A percentile compares a stretch with the other conserved stretches of the same genome.
phyloP scores from a whole-genome alignment of 1,139 yeast species.

The Yamadazyma oceani region DNA sequence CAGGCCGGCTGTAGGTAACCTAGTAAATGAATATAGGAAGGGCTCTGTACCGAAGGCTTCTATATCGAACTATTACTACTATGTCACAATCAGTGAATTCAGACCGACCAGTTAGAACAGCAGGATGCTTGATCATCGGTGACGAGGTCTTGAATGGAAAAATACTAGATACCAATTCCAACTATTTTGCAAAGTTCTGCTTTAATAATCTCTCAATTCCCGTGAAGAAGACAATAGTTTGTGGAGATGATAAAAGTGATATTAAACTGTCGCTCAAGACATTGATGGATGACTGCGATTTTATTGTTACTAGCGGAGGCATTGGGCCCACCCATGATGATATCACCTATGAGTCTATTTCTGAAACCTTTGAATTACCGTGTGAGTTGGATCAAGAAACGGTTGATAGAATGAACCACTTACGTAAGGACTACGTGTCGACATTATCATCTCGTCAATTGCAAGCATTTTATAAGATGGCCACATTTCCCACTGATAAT shows the following conservation, averaged over 20 bases:
- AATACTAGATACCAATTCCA: constrained; percentile 76
- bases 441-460: constrained; percentile 45
- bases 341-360: constrained; percentile 72
- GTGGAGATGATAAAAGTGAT: constrained; percentile 74
- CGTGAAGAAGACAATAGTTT: constrained; percentile 63
- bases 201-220: constrained; percentile 53
- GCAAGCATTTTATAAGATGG: constrained; percentile 73
- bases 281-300: constrained; percentile 54
- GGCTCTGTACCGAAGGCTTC: too few relatives aligned
- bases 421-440: constrained; percentile 43
- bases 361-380: constrained; percentile 57
- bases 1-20: too few relatives aligned
- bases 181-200: constrained; percentile 67
- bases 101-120: constrained; percentile 19
- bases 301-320: constrained; percentile 79
- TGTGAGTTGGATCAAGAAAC: constrained; percentile 57
- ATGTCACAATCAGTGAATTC: too few relatives aligned
- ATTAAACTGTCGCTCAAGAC: constrained; percentile 54
- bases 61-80: neutral
- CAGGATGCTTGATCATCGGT: constrained; percentile 67
- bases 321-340: constrained; percentile 93
- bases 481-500: constrained; percentile 55
- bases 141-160: constrained; percentile 90
- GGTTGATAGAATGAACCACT: constrained; percentile 55
- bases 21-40: too few relatives aligned